Percentiles rank a stretch among this genome's conserved stretches.
phyloP scores from a whole-genome alignment of 208 protist genomes.

The Wallacemonas sp. region DNA sequence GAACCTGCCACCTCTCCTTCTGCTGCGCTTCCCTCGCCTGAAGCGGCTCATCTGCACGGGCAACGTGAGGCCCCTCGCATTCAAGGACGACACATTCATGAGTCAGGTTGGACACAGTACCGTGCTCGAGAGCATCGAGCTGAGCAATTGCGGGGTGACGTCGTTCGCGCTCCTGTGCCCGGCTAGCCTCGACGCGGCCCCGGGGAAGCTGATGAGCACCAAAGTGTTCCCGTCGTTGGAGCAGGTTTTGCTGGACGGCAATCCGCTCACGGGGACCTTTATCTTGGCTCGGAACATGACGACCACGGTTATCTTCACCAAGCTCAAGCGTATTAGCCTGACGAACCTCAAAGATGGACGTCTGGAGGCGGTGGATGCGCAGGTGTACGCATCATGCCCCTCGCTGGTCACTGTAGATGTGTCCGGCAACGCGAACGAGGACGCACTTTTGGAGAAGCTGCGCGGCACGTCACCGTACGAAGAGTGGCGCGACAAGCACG shows the following conservation, averaged over 20 bases:
- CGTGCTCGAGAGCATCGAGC: conserved; percentile 23
- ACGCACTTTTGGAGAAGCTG: conserved; percentile 22
- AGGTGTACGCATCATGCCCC: conserved; percentile 34
- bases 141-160: conserved; percentile 19
- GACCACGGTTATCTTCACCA: conserved; percentile 13
- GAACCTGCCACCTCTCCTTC: conserved; percentile 30
- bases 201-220: conserved; percentile 3
- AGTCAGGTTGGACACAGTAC: conserved; percentile 25
- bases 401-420: conserved; percentile 30
- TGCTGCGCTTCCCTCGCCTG: conserved; percentile 37
- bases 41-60: conserved; percentile 32
- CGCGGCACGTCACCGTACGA: conserved; percentile 25
- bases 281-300: conserved; percentile 8
- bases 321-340: conserved; percentile 31
- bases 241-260: conserved; percentile 42
- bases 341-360: conserved; percentile 12
- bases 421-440: conserved; percentile 23
- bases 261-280: conserved; percentile 33
- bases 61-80: conserved; percentile 21
- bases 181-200: conserved; percentile 8
- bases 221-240: conserved; percentile 28
- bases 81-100: conserved; percentile 24
- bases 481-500: conserved; percentile 29
- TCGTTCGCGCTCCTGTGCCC: conserved; percentile 23
- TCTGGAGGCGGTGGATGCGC: conserved; percentile 26